Percentiles rank a stretch among this genome's conserved stretches.
Evolutionary conservation across 1,284 basidiomycete species (phyloP).

Genomic region (Entoloma clypeatum): DNA sequence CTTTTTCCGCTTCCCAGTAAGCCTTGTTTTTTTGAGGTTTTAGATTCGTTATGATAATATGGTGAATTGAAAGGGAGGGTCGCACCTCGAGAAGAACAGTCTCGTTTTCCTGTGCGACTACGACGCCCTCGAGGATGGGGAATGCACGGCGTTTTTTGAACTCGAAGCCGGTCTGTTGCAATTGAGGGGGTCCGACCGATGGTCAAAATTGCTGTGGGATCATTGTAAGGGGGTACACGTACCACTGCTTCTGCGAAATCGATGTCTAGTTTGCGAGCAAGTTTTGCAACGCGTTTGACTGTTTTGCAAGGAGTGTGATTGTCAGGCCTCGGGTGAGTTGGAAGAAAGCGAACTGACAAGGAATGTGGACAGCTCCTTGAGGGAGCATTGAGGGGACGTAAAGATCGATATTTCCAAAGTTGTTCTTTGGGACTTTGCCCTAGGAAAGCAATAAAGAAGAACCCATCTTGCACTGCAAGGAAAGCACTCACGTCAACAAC

Average conservation of each 20-base stretch:
- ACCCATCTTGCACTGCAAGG: constrained; percentile 12
- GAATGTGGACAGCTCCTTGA: constrained; percentile 80
- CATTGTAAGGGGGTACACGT: constrained; percentile 30
- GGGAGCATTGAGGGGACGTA: constrained; percentile 97
- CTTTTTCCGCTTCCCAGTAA: constrained; percentile 78
- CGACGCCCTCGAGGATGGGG: constrained; percentile 84
- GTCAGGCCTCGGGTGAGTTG: constrained; percentile 4
- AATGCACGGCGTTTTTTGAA: constrained; percentile 88
- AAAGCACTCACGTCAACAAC: constrained; percentile 68
- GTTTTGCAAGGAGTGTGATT: constrained; percentile 10
- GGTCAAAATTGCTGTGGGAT: constrained; percentile 17
- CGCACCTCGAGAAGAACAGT: constrained; percentile 70
- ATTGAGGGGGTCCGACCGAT: constrained; percentile 3
- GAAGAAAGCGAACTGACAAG: constrained; percentile 57
- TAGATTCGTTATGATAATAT: constrained; percentile 7
- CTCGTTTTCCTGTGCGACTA: constrained; percentile 83
- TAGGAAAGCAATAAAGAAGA: constrained; percentile 31
- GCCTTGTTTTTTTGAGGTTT: constrained; percentile 46
- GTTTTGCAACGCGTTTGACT: constrained; percentile 89
- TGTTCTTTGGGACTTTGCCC: constrained; percentile 93
- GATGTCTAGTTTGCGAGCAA: constrained; percentile 83
- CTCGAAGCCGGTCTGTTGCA: constrained; percentile 78
- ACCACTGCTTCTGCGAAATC: constrained; percentile 94
- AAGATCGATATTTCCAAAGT: constrained; percentile 96
- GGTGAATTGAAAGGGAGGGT: constrained; percentile 6